A percentile compares a stretch with the other conserved stretches of the same genome.
Conservation (phyloP, 306 rosid genomes). For the Prunus padus region DNA sequence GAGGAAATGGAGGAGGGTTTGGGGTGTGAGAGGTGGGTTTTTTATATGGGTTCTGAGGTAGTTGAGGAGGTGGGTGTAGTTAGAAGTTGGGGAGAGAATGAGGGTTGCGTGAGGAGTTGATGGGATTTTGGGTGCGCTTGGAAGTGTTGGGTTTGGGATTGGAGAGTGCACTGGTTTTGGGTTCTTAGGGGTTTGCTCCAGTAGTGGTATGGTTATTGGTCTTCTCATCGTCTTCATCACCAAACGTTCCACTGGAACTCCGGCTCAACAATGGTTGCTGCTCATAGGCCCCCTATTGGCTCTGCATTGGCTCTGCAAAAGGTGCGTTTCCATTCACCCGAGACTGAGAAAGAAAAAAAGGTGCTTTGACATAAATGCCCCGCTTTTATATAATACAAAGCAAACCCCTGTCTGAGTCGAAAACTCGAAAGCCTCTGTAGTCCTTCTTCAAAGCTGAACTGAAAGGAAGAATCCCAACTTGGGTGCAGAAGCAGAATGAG, state of each 20-base stretch:
- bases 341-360: too few relatives aligned
- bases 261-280: not conserved
- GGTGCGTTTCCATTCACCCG: too few relatives aligned
- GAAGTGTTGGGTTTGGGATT: slow-evolving; percentile 60
- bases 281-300: too few relatives aligned
- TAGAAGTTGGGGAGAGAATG: slow-evolving; percentile 41
- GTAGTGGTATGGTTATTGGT: slow-evolving; percentile 38
- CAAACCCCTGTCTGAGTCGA: not conserved
- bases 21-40: slow-evolving; percentile 55
- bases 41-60: slow-evolving; percentile 55
- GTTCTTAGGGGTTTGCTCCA: slow-evolving; percentile 14
- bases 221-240: slow-evolving; percentile 42
- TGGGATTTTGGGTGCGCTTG: slow-evolving; percentile 35
- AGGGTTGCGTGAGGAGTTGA: slow-evolving; percentile 39
- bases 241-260: too few relatives aligned
- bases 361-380: not conserved
- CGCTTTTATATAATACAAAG: too few relatives aligned
- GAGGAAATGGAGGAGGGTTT: slow-evolving; percentile 67
- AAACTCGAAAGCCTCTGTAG: not conserved
- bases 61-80: slow-evolving; percentile 50
- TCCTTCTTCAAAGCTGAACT: not conserved
- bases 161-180: slow-evolving; percentile 27
- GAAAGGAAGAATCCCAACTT: not conserved
- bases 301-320: too few relatives aligned
- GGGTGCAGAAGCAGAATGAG: slow-evolving; percentile 18